These are phyloP conservation scores for Hypoxylon sp. DNA, from an alignment of 2,329 filamentous ascomycete genomes.

Conservation along the genomic window DNA sequence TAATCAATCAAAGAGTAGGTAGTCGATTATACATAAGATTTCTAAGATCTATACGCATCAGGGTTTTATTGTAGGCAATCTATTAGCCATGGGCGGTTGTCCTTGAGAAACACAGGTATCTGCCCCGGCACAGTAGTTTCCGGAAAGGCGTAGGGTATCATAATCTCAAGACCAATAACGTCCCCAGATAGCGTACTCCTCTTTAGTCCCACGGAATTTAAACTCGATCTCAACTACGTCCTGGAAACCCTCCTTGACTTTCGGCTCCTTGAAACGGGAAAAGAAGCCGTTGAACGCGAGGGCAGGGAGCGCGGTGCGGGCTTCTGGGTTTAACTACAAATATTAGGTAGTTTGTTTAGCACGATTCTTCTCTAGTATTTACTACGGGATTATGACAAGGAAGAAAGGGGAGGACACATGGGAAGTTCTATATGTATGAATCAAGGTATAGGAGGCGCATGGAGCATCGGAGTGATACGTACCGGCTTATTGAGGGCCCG, in stretches of 20 bases:
- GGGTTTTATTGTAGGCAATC: background rate
- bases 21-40: background rate
- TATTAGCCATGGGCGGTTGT: background rate
- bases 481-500: slow-evolving; percentile 73
- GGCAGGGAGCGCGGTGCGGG: slow-evolving; percentile 77
- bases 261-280: slow-evolving; percentile 79
- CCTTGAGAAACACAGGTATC: background rate
- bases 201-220: slow-evolving; percentile 76
- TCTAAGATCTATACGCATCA: too few species aligned
- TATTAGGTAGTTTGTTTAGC: background rate
- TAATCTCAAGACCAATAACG: slow-evolving; percentile 78
- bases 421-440: too few species aligned
- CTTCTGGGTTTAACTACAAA: slow-evolving; percentile 84
- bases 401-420: background rate
- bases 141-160: background rate
- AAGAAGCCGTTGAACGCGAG: slow-evolving; percentile 84
- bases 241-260: slow-evolving; percentile 81
- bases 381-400: background rate
- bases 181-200: slow-evolving; percentile 79
- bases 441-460: background rate
- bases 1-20: background rate
- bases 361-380: background rate
- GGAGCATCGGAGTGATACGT: slow-evolving; percentile 33
- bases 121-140: background rate
- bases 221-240: slow-evolving; percentile 85